Conservation (phyloP, 1,284 basidiomycete species). For the Ustilago bromivora region DNA sequence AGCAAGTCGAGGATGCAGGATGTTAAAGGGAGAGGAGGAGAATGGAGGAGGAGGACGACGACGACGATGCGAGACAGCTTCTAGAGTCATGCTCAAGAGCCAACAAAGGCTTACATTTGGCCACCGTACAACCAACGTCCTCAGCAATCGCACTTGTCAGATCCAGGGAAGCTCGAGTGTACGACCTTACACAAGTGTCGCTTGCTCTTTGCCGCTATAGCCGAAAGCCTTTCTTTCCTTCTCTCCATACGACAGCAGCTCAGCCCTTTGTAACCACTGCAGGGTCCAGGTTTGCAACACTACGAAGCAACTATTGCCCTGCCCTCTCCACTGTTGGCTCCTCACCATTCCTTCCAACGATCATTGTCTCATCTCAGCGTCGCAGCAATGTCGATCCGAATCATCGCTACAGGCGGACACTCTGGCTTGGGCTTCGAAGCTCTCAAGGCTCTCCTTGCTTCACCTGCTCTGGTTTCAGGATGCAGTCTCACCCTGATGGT, state of each 20-base stretch:
- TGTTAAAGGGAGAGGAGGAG: too few species aligned
- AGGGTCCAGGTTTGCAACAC: neutral
- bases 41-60: too few species aligned
- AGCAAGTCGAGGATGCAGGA: too few species aligned
- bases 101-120: too few species aligned
- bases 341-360: neutral
- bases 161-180: too few species aligned
- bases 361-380: neutral
- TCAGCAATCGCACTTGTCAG: too few species aligned
- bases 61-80: too few species aligned
- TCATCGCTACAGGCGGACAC: constrained; percentile 49
- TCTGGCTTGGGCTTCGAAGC: constrained; percentile 48
- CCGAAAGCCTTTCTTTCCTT: neutral
- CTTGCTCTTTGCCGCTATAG: constrained; percentile 1
- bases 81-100: too few species aligned
- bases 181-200: neutral
- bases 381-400: constrained; percentile 25
- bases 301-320: neutral
- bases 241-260: neutral
- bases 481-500: constrained; percentile 33
- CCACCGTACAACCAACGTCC: too few species aligned
- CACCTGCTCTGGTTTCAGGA: constrained; percentile 9
- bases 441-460: constrained; percentile 41
- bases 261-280: neutral
- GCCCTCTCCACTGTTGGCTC: neutral